These are phyloP conservation scores for Lycium barbarum DNA, from an alignment of 257 asterid species.

Conservation along the genomic window DNA sequence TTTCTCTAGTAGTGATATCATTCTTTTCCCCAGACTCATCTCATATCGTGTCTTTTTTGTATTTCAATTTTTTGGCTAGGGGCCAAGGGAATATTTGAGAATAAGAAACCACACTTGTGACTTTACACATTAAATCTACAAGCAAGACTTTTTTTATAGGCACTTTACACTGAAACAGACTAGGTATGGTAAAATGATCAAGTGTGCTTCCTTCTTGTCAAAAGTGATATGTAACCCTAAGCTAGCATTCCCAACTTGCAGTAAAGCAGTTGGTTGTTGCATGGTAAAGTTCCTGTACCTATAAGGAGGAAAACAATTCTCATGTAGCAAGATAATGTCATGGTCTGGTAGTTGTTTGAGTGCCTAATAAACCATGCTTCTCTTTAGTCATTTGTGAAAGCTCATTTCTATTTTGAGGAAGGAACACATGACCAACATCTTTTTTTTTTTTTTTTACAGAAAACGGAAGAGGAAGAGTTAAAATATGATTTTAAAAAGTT, in stretches of 20 bases:
- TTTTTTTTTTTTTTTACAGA: background rate
- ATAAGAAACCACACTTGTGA: background rate
- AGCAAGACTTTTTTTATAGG: background rate
- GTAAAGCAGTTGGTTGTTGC: constrained; percentile 17
- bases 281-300: background rate
- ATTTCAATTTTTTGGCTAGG: background rate
- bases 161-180: background rate
- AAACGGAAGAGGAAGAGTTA: background rate
- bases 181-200: background rate
- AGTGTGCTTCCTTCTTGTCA: background rate
- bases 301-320: background rate
- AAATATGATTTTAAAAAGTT: background rate
- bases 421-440: background rate
- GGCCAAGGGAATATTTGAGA: background rate
- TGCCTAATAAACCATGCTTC: background rate
- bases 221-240: background rate
- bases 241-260: background rate
- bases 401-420: background rate
- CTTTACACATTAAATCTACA: background rate
- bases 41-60: background rate
- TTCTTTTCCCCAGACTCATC: background rate
- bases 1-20: background rate
- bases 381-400: background rate
- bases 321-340: background rate
- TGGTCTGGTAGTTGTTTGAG: background rate